A percentile compares a stretch with the other conserved stretches of the same genome.
phyloP scores from a whole-genome alignment of 2,329 filamentous ascomycete species.

The Colletotrichum tropicale region DNA sequence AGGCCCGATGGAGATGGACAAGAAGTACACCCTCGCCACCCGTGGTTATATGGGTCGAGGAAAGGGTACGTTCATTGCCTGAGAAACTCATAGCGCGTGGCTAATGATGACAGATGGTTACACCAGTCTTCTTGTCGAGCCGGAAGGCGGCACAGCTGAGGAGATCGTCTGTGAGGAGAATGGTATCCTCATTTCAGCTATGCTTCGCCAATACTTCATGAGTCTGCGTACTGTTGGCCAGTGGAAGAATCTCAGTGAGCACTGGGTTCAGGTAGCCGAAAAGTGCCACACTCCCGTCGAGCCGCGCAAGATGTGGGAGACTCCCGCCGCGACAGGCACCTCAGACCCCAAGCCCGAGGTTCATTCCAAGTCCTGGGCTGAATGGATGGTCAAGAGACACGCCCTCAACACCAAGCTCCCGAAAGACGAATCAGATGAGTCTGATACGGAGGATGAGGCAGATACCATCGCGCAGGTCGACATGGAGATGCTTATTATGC shows the following conservation, averaged over 20 bases:
- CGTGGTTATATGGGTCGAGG: constrained; percentile 89
- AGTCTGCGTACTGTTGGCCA: constrained; percentile 79
- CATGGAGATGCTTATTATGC: constrained; percentile 66
- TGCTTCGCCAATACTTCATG: constrained; percentile 92
- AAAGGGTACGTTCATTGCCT: constrained; percentile 52
- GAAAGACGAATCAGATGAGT: constrained; percentile 47
- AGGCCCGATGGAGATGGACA: constrained; percentile 64
- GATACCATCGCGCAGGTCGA: constrained; percentile 52
- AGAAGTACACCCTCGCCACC: constrained; percentile 76
- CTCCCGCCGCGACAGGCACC: constrained; percentile 24
- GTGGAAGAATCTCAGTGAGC: constrained; percentile 75
- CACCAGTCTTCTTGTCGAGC: constrained; percentile 73
- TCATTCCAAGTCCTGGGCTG: constrained; percentile 35
- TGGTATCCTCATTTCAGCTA: constrained; percentile 83
- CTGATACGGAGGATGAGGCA: constrained; percentile 33
- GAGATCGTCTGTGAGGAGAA: constrained; percentile 87
- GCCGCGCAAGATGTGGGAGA: constrained; percentile 39
- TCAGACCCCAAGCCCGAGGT: constrained; percentile 19
- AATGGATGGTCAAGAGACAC: constrained; percentile 38
- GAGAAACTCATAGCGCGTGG: no score
- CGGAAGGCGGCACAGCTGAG: constrained; percentile 77
- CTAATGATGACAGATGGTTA: constrained; percentile 67
- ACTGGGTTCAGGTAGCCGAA: constrained; percentile 71
- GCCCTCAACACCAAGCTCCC: constrained; percentile 36
- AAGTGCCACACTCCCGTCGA: constrained; percentile 59